phyloP scores from a whole-genome alignment of 495 filamentous ascomycete species.

The Diplogelasinospora grovesii region DNA sequence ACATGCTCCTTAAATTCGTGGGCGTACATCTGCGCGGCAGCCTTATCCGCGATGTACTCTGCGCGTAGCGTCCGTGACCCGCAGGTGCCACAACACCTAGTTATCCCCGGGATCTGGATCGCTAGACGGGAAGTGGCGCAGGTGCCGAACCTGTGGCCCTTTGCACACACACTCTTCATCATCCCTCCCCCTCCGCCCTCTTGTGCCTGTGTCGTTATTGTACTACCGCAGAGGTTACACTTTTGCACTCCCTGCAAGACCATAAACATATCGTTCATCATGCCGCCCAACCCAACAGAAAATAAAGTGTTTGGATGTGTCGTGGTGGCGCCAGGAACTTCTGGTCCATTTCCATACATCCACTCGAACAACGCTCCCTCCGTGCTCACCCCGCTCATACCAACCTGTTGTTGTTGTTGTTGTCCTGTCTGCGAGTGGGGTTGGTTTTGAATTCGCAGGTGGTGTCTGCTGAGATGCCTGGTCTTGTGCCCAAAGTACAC shows the following conservation, averaged over 20 bases:
- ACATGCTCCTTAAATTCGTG: no score
- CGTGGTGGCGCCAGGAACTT: slow-evolving; percentile 34
- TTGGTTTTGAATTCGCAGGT: no score
- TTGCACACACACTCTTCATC: slow-evolving; percentile 22
- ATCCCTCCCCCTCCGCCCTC: slow-evolving; percentile 1
- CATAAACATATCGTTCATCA: no score
- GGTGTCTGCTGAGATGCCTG: no score
- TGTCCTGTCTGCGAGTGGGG: no score
- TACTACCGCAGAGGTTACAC: slow-evolving; percentile 33
- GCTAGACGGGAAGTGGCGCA: slow-evolving; percentile 39
- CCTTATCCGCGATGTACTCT: slow-evolving; percentile 22
- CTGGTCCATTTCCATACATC: slow-evolving; percentile 41
- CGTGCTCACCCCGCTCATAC: no score
- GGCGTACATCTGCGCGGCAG: no score
- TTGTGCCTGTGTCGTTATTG: slow-evolving; percentile 11
- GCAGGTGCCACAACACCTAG: slow-evolving; percentile 37
- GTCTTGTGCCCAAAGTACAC: slow-evolving; percentile 33
- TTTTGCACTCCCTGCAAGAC: no score
- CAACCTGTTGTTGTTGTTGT: slow-evolving; percentile 9
- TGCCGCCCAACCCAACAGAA: no score
- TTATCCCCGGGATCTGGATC: slow-evolving; percentile 36
- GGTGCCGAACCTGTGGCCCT: slow-evolving; percentile 26
- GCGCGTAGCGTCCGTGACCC: slow-evolving; percentile 33
- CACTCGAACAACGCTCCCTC: slow-evolving; percentile 39
- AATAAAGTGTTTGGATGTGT: no score